Evolutionary conservation across 1,284 basidiomycete genomes (phyloP), one percentile per base, ranked within the genome.

Genomic region (Grifola frondosa): DNA sequence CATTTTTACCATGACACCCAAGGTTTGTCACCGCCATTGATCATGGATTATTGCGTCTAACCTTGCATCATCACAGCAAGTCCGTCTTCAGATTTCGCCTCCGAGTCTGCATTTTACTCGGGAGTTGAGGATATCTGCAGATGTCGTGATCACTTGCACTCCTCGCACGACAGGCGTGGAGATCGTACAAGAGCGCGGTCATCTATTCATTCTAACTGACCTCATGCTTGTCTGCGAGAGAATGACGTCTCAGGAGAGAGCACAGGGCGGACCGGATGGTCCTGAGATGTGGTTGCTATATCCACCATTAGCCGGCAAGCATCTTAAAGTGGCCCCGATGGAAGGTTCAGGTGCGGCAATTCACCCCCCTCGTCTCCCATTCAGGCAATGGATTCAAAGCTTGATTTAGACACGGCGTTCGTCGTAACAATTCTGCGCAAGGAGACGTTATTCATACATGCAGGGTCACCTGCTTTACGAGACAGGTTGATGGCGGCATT

Each of bases 291-390:
- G 88, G 84, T 71, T 99, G 39, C 81, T 88, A 51, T 99, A 97
- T 69, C 97, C 97, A 16, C 97, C 97, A 3, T 70, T 99, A 38
- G 88, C 97, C 7, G 95, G 94, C 5, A 98, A 97, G 64, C 93
- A 97, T 59, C 71, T 98, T 41, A 77, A 78, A 52, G 80, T 86
- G n/a, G 72, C 68, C 20, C 85, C 84, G 56, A 71, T 82, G 5
- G 69, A 74, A 42, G 80, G 74, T 30, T 72, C n/a, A n/a, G n/a
- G n/a, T n/a, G n/a, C n/a, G n/a, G n/a, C n/a, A n/a, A n/a, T n/a
- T n/a, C n/a, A n/a, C n/a, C n/a, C n/a, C n/a, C n/a, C n/a, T n/a
- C n/a, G n/a, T n/a, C n/a, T n/a, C n/a, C n/a, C n/a, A n/a, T n/a
- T n/a, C n/a, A n/a, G n/a, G n/a, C n/a, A n/a, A n/a, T n/a, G n/a